A percentile compares a stretch with the other conserved stretches of the same genome.
phyloP scores from a whole-genome alignment of 1,284 basidiomycete species.

The Boletus semigastroideus region DNA sequence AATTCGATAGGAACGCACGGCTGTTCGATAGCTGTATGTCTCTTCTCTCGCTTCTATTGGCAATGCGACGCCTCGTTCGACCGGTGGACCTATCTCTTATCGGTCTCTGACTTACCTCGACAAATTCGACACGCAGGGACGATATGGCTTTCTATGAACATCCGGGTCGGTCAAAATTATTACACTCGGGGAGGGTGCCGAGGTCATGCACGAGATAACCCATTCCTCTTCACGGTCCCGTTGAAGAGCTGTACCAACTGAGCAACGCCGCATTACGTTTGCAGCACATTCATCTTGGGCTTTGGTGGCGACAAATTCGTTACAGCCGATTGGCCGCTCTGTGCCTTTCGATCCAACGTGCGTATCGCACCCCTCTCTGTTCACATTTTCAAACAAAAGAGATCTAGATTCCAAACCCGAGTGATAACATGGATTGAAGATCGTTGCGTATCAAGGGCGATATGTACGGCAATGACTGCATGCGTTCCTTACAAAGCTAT shows the following conservation, averaged over 20 bases:
- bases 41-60: background rate
- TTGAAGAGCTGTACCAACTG: background rate
- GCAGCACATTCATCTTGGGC: background rate
- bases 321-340: background rate
- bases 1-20: background rate
- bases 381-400: background rate
- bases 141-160: background rate
- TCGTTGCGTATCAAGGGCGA: background rate
- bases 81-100: no score
- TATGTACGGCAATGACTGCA: background rate
- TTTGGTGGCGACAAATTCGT: background rate
- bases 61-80: no score
- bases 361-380: background rate
- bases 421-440: background rate
- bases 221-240: background rate
- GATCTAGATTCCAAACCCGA: background rate
- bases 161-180: no score
- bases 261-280: background rate
- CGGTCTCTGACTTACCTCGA: no score
- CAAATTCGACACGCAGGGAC: no score
- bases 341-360: background rate
- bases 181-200: background rate
- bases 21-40: constrained; percentile 1
- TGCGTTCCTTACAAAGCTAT: background rate
- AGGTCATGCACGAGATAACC: background rate